Conservation (phyloP, 768 basidiomycete genomes). For the Trametes sanguinea region DNA sequence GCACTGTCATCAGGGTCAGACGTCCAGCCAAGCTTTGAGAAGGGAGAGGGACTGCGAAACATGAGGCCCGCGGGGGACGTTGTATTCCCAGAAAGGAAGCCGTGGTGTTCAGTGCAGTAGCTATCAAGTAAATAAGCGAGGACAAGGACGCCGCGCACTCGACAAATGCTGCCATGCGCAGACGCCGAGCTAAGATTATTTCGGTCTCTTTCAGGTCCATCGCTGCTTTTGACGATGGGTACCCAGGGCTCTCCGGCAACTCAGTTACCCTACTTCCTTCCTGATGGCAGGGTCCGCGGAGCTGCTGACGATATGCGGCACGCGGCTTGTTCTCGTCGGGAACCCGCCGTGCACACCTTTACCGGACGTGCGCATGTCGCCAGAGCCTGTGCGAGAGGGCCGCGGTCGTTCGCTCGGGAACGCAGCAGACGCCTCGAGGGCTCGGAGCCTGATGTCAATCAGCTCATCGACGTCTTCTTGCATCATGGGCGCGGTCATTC, state of each 20-base stretch:
- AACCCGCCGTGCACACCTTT: conserved; percentile 14
- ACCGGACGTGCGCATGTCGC: conserved; percentile 13
- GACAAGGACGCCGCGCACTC: conserved; percentile 11
- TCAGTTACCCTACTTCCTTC: conserved; percentile 15
- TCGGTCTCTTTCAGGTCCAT: conserved; percentile 14
- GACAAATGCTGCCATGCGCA: background rate
- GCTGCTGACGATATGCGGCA: conserved; percentile 3
- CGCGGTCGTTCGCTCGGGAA: conserved; percentile 15
- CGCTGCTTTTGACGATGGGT: background rate
- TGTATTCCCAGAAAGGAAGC: conserved; percentile 14
- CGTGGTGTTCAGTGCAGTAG: conserved; percentile 11
- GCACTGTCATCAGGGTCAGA: background rate
- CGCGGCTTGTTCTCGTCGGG: conserved; percentile 15
- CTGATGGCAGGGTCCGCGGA: conserved; percentile 3
- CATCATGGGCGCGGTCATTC: conserved; percentile 23
- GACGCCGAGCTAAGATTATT: conserved; percentile 6
- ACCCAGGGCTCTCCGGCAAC: conserved; percentile 21
- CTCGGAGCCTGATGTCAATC: conserved; percentile 23
- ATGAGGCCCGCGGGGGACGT: background rate
- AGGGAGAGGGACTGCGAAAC: background rate
- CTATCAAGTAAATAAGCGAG: background rate
- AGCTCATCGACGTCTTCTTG: conserved; percentile 23
- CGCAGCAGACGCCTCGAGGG: conserved; percentile 19
- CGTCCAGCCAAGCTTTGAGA: background rate
- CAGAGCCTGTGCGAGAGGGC: conserved; percentile 1